These are phyloP conservation scores for Neopestalotiopsis sp. DNA, from an alignment of 2,329 filamentous ascomycete species.

Conservation along the genomic window DNA sequence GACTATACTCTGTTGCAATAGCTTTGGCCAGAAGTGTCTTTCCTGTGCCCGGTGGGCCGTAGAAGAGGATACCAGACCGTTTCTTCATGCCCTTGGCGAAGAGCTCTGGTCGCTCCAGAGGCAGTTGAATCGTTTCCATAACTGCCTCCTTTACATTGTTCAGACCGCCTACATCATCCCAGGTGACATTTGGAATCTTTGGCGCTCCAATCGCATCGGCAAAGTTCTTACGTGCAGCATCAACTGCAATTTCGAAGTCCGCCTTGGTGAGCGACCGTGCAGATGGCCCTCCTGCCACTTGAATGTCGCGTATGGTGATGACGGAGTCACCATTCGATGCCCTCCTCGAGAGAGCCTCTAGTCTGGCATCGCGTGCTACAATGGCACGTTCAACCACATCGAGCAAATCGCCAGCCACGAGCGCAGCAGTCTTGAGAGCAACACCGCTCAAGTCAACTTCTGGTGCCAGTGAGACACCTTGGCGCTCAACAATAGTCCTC, in stretches of 20 bases:
- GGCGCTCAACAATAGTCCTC: constrained; percentile 75
- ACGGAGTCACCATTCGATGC: constrained; percentile 40
- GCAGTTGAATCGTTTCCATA: constrained; percentile 93
- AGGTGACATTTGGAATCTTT: constrained; percentile 96
- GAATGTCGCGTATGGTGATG: constrained; percentile 80
- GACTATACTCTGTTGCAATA: constrained; percentile 89
- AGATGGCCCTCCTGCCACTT: constrained; percentile 82
- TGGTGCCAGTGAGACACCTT: constrained; percentile 76
- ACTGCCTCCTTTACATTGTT: constrained; percentile 97
- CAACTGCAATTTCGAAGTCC: constrained; percentile 92
- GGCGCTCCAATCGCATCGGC: constrained; percentile 96
- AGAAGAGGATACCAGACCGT: constrained; percentile 89
- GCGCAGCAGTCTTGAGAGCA: constrained; percentile 91
- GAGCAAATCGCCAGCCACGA: constrained; percentile 91
- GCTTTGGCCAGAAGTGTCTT: constrained; percentile 94
- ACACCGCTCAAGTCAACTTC: constrained; percentile 85
- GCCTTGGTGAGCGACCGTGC: constrained; percentile 78
- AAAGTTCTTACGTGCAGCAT: constrained; percentile 96
- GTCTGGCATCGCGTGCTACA: constrained; percentile 74
- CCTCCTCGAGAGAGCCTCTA: constrained; percentile 71
- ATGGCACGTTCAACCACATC: constrained; percentile 92
- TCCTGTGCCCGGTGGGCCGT: constrained; percentile 87
- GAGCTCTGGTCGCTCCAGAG: constrained; percentile 86
- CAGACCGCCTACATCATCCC: constrained; percentile 94
- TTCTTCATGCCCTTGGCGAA: constrained; percentile 99